Conservation (phyloP, 2,329 filamentous ascomycete genomes). For the Arthrobotrys musiformis region DNA sequence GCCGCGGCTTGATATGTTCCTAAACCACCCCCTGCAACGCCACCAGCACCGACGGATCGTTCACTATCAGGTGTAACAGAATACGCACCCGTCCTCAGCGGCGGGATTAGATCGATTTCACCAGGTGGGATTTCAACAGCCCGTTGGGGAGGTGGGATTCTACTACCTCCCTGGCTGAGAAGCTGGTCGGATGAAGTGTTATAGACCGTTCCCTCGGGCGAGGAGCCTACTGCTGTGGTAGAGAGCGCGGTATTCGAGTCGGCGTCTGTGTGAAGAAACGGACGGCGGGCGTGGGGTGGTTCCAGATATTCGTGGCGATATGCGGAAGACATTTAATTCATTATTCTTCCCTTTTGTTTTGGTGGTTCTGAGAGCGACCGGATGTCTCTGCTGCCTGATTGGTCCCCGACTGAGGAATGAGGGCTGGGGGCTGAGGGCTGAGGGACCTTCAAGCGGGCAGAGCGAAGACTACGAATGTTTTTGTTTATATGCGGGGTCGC, state of each 20-base stretch:
- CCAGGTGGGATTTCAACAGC: slow-evolving; percentile 45
- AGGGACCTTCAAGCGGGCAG: not conserved
- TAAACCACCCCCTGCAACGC: not conserved
- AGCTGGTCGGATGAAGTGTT: slow-evolving; percentile 40
- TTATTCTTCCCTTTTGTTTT: not conserved
- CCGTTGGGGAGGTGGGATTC: slow-evolving; percentile 27
- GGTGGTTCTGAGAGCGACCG: not conserved
- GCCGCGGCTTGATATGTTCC: not conserved
- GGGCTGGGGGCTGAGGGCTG: not conserved
- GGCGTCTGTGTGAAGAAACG: slow-evolving; percentile 46
- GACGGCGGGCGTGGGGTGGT: slow-evolving; percentile 49
- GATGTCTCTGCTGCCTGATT: not conserved
- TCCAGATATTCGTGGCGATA: slow-evolving; percentile 52
- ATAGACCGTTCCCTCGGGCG: slow-evolving; percentile 36
- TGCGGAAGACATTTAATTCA: slow-evolving; percentile 55
- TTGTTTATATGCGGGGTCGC: not conserved
- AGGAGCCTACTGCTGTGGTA: slow-evolving; percentile 30
- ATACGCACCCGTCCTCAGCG: not conserved
- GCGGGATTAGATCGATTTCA: slow-evolving; percentile 18
- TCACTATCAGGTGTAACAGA: not conserved
- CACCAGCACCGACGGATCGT: not conserved
- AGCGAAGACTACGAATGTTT: not conserved
- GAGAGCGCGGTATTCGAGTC: slow-evolving; percentile 30
- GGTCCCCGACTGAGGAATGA: not conserved
- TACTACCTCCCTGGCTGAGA: slow-evolving; percentile 2